phyloP scores from a whole-genome alignment of 2,329 filamentous ascomycete genomes.

The Cylindrodendrum hubeiense region DNA sequence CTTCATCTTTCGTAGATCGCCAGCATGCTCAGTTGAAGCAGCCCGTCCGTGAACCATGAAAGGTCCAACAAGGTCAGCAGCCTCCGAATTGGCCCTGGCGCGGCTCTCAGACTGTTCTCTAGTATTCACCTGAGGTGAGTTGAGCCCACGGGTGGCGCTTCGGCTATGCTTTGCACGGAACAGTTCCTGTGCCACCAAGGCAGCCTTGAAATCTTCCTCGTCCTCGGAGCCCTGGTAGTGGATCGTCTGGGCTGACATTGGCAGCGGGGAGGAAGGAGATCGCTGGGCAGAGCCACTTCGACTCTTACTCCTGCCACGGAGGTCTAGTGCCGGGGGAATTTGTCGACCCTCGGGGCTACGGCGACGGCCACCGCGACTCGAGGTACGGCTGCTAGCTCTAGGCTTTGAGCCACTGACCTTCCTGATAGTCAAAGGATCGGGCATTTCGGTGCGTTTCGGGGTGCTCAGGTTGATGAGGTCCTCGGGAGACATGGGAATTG shows the following conservation, averaged over 20 bases:
- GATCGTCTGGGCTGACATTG: slow-evolving; percentile 70
- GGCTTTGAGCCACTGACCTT: slow-evolving; percentile 53
- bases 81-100: slow-evolving; percentile 48
- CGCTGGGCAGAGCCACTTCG: slow-evolving; percentile 69
- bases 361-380: slow-evolving; percentile 62
- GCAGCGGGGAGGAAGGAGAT: slow-evolving; percentile 85
- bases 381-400: slow-evolving; percentile 59
- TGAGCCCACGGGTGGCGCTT: slow-evolving; percentile 59
- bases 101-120: slow-evolving; percentile 57
- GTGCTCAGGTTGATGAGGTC: slow-evolving; percentile 76
- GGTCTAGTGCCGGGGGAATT: slow-evolving; percentile 57
- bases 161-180: slow-evolving; percentile 69
- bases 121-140: slow-evolving; percentile 51
- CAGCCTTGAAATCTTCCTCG: slow-evolving; percentile 70
- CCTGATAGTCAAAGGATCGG: slow-evolving; percentile 59
- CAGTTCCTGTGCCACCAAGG: slow-evolving; percentile 65
- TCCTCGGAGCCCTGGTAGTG: slow-evolving; percentile 68
- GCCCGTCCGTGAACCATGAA: slow-evolving; percentile 47
- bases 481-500: slow-evolving; percentile 93
- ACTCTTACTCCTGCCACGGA: slow-evolving; percentile 73
- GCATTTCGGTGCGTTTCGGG: slow-evolving; percentile 50
- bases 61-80: slow-evolving; percentile 49
- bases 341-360: slow-evolving; percentile 60
- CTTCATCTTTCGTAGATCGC: slow-evolving; percentile 67
- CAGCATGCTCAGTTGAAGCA: slow-evolving; percentile 60